Base-by-base conservation (phyloP, 441 rosid genomes). In the Viola pubescens region DNA sequence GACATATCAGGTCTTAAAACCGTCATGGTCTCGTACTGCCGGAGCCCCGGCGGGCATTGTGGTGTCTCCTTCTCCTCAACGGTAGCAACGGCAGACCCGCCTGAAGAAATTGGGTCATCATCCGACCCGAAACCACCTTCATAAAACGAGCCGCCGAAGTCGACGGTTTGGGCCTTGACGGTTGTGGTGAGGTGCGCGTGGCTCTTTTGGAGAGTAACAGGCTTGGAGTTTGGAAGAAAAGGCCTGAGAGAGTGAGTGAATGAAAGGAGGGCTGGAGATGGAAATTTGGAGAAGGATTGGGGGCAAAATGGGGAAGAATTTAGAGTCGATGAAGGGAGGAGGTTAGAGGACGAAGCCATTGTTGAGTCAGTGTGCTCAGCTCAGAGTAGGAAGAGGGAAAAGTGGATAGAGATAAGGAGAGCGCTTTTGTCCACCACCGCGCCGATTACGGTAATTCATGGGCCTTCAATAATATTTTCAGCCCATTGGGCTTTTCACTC, bases 1-100 rank as follows among this genome's bases (percentile, higher is more conserved):
- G 95, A 81, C 94, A 90, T 85, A 59, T 86, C 95, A 1, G 97
- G 97, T 73, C 97, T 81, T 71, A 90, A 60, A 4, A 87, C 88
- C 48, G 74, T 77, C 91, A 85, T 85, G 37, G 94, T 82, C 75
- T 87, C 95, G 66, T 90, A 90, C 70, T 77, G 82, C 34, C 91
- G 73, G 26, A 84, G 83, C 9, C 97, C 97, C 19, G 94, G 97
- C 0, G 95, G 97, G 72, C 97, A 90, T 48, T 75, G 89, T 6
- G 86, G 91, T 64, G 77, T 69, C 46, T 86, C 95, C 74, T 82
- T 85, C 45, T 85, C 94, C 58, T 89, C 98, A 6, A 81, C 76
- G 1, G 89, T 82, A 38, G 81, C 74, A 48, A 78, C 58, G 7
- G 77, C 81, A 7, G 80, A 67, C 61, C 81, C 87, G 55, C 79